These are phyloP conservation scores for Nelumbo lutea DNA, from an alignment of 164 flowering plant genomes.

Conservation along the genomic window DNA sequence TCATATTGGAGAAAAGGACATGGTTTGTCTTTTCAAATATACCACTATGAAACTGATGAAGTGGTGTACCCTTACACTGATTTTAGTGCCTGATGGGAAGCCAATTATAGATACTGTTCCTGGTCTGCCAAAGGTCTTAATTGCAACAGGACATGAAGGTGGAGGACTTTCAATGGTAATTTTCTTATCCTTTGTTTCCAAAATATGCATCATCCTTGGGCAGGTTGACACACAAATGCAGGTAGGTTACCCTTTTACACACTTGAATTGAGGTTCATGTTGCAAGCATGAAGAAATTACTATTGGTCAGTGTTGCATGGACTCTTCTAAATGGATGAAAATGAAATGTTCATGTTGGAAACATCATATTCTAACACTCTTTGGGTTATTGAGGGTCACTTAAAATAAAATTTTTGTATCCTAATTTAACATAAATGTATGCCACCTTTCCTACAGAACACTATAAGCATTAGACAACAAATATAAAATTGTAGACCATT, in stretches of 20 bases:
- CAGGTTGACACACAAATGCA: neutral
- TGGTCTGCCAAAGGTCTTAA: constrained; percentile 52
- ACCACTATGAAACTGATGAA: neutral
- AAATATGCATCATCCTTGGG: neutral
- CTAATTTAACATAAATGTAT: no score
- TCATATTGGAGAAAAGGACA: neutral
- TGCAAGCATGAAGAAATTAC: neutral
- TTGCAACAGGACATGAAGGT: constrained; percentile 98
- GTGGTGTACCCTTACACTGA: neutral
- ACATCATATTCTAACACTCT: no score
- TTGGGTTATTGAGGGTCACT: neutral
- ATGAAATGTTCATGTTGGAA: no score
- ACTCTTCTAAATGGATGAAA: no score
- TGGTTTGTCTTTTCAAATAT: neutral
- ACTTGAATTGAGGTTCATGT: neutral
- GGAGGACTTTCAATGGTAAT: constrained; percentile 79
- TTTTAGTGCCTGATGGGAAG: constrained; percentile 85
- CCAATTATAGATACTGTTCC: constrained; percentile 90
- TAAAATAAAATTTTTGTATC: no score
- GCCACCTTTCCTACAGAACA: no score
- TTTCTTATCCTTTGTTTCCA: neutral
- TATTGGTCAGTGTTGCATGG: no score
- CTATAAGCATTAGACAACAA: neutral
- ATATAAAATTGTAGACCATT: neutral
- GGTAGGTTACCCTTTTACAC: neutral